Percentiles rank a stretch among this genome's conserved stretches.
These are phyloP conservation scores for Dendrobium chrysotoxum DNA, from an alignment of 106 monocot genomes.

Conservation along the genomic window DNA sequence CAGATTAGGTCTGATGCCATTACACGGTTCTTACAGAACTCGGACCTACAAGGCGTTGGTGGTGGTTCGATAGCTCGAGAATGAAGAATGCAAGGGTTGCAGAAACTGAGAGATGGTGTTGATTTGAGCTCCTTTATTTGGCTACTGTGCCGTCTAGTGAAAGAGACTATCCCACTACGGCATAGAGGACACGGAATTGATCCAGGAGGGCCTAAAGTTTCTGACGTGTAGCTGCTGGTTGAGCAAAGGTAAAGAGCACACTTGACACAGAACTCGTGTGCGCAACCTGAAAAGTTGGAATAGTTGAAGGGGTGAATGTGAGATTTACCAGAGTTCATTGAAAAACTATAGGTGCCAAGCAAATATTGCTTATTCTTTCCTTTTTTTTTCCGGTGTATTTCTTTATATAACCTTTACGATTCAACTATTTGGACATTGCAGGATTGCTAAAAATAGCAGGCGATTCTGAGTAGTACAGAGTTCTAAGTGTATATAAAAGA, in stretches of 20 bases:
- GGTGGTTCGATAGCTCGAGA: conserved; percentile 20
- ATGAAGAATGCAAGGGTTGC: conserved; percentile 69
- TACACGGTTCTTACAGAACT: conserved; percentile 34
- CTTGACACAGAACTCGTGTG: conserved; percentile 74
- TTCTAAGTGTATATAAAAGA: no score
- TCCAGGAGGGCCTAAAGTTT: conserved; percentile 48
- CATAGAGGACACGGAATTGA: conserved; percentile 93
- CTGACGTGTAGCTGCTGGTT: conserved; percentile 46
- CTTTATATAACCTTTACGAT: no score
- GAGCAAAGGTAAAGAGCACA: conserved; percentile 89
- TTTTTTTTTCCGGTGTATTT: no score
- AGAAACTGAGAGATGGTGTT: conserved; percentile 48
- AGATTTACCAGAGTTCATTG: no score
- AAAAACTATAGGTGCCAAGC: no score
- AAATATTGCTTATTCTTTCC: no score
- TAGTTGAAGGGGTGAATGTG: no score
- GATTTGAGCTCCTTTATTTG: conserved; percentile 42
- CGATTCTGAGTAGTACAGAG: no score
- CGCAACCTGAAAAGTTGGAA: conserved; percentile 52
- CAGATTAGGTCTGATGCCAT: conserved; percentile 52
- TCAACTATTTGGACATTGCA: no score
- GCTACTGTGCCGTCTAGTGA: conserved; percentile 34
- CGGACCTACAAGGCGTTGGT: conserved; percentile 16
- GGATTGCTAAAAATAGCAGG: no score
- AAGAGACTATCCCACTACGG: conserved; percentile 70